Conservation (phyloP, 768 basidiomycete genomes). For the Termitomyces sp. region DNA sequence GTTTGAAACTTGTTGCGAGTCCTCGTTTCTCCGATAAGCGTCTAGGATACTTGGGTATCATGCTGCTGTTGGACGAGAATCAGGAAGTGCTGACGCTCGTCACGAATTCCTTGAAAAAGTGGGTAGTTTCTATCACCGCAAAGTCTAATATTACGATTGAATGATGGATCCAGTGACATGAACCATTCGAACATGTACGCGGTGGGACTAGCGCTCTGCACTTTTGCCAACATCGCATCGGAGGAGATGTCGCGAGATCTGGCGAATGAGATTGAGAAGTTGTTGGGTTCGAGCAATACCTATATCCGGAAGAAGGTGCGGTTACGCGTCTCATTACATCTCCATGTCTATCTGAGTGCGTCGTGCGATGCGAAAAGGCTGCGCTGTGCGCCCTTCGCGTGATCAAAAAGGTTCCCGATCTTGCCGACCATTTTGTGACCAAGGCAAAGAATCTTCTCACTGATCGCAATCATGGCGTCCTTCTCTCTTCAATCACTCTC, state of each 20-base stretch:
- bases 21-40: constrained; percentile 96
- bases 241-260: constrained; percentile 99
- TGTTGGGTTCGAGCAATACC: constrained; percentile 94
- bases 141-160: background rate
- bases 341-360: background rate
- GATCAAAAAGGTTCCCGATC: constrained; percentile 93
- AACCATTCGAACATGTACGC: constrained; percentile 99
- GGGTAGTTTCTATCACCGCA: constrained; percentile 16
- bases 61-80: constrained; percentile 95
- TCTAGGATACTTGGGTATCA: constrained; percentile 94
- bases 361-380: constrained; percentile 47
- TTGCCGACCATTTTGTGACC: constrained; percentile 84
- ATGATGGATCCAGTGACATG: constrained; percentile 70
- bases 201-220: constrained; percentile 94
- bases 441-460: constrained; percentile 89
- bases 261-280: constrained; percentile 95
- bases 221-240: constrained; percentile 97
- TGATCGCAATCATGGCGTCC: constrained; percentile 95
- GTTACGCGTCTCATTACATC: background rate
- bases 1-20: constrained; percentile 89
- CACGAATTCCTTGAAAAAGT: constrained; percentile 99
- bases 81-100: constrained; percentile 96
- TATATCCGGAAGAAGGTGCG: constrained; percentile 98
- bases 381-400: constrained; percentile 92
- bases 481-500: constrained; percentile 90